A percentile compares a stretch with the other conserved stretches of the same genome.
phyloP scores from a whole-genome alignment of 2,329 filamentous ascomycete species.

The Pseudogymnoascus sp. region DNA sequence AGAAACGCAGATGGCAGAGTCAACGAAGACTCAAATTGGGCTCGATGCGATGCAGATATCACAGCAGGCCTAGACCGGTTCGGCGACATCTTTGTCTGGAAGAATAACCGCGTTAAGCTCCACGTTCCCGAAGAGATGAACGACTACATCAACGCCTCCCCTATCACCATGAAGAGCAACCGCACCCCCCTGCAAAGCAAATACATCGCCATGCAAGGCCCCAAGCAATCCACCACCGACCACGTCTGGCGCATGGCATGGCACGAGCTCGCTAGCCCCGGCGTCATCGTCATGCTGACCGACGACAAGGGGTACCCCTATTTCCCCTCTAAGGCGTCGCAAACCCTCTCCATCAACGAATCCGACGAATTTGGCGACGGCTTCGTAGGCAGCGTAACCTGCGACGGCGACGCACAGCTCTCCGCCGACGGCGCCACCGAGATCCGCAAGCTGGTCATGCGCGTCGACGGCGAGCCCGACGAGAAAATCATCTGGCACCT shows the following conservation, averaged over 20 bases:
- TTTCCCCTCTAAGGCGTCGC: constrained; percentile 57
- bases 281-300: constrained; percentile 90
- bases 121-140: constrained; percentile 63
- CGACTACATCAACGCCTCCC: constrained; percentile 78
- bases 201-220: constrained; percentile 93
- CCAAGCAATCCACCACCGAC: constrained; percentile 64
- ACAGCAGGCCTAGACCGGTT: constrained; percentile 70
- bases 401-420: constrained; percentile 55
- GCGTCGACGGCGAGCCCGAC: constrained; percentile 33
- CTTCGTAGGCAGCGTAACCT: constrained; percentile 56
- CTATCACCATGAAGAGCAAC: constrained; percentile 45
- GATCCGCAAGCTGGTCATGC: constrained; percentile 62
- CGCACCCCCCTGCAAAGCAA: constrained; percentile 29
- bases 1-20: constrained; percentile 27
- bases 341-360: constrained; percentile 49
- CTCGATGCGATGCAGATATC: constrained; percentile 45
- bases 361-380: constrained; percentile 56
- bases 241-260: constrained; percentile 96
- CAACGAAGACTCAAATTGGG: constrained; percentile 38
- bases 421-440: constrained; percentile 56
- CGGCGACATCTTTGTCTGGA: constrained; percentile 81
- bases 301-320: constrained; percentile 85
- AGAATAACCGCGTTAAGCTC: constrained; percentile 74
- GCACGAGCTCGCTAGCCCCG: constrained; percentile 60
- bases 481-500: constrained; percentile 72